These are phyloP conservation scores for Delonix regia DNA, from an alignment of 306 rosid species.

Conservation along the genomic window DNA sequence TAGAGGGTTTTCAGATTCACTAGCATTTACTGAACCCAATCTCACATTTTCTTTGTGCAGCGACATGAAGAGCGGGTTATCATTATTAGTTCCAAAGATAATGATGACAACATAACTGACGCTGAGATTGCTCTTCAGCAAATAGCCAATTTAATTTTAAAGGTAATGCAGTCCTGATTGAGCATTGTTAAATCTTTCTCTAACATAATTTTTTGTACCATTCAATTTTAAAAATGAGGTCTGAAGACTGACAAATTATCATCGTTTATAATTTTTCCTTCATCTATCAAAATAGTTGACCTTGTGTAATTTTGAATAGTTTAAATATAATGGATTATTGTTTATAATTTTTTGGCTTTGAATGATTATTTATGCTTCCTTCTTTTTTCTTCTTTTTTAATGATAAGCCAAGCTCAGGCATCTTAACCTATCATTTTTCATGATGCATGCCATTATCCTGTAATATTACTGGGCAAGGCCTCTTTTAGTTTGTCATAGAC, in stretches of 20 bases:
- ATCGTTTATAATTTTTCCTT: conserved; percentile 4
- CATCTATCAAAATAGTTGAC: background rate
- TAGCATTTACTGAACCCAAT: conserved; percentile 26
- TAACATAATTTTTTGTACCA: background rate
- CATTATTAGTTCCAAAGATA: conserved; percentile 82
- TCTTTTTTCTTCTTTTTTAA: background rate
- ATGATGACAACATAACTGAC: conserved; percentile 64
- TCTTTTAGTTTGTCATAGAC: background rate
- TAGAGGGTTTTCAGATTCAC: background rate
- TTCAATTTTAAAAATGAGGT: conserved; percentile 9
- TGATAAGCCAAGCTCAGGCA: background rate
- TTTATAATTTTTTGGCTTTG: conserved; percentile 10
- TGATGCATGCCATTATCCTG: background rate
- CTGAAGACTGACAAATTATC: conserved; percentile 20
- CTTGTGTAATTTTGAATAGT: conserved; percentile 13
- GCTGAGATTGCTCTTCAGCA: conserved; percentile 88
- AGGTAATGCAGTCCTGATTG: conserved; percentile 52
- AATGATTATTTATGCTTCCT: background rate
- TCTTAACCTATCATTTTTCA: background rate
- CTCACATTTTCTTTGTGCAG: conserved; percentile 52
- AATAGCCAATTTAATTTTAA: conserved; percentile 74
- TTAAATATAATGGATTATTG: conserved; percentile 1
- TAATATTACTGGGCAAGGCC: background rate
- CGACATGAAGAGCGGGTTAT: conserved; percentile 95
- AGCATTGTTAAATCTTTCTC: conserved; percentile 14